These are phyloP conservation scores for Cyanidium caldarium DNA, from an alignment of 23 red algal genomes.

Conservation along the genomic window DNA sequence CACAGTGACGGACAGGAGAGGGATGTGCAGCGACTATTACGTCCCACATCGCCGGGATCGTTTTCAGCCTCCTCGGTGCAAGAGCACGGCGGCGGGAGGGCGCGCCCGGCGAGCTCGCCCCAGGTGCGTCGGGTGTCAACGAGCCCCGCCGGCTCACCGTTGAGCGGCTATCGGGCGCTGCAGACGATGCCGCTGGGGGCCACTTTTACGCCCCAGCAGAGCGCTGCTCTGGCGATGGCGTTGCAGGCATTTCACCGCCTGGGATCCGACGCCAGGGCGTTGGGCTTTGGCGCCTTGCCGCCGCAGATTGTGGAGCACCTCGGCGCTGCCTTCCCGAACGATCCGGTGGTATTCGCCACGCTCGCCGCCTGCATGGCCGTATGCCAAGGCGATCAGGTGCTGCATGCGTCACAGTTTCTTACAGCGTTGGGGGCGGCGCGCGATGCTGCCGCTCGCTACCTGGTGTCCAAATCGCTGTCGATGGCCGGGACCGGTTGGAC, in stretches of 20 bases:
- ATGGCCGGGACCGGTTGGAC: too few species aligned
- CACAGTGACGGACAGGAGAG: too few species aligned
- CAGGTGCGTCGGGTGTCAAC: too few species aligned
- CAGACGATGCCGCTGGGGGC: too few species aligned
- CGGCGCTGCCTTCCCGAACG: constrained; percentile 1
- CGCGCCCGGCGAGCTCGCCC: too few species aligned
- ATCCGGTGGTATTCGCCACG: background rate
- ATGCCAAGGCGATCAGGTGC: background rate
- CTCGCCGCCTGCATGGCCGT: background rate
- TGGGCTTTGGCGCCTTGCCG: background rate
- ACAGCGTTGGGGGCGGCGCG: background rate
- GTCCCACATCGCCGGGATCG: too few species aligned
- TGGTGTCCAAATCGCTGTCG: constrained; percentile 1
- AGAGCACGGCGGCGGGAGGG: too few species aligned
- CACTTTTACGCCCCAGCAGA: background rate
- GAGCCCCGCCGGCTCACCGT: too few species aligned
- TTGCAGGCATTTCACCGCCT: background rate
- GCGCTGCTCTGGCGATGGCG: background rate
- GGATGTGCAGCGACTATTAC: too few species aligned
- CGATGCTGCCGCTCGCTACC: background rate
- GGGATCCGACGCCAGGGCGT: background rate
- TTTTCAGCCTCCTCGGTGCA: too few species aligned
- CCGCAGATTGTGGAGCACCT: background rate
- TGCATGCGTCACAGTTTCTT: background rate
- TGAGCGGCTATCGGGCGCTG: too few species aligned